Base-by-base conservation (phyloP, 345 rosid genomes). In the Populus alba region DNA sequence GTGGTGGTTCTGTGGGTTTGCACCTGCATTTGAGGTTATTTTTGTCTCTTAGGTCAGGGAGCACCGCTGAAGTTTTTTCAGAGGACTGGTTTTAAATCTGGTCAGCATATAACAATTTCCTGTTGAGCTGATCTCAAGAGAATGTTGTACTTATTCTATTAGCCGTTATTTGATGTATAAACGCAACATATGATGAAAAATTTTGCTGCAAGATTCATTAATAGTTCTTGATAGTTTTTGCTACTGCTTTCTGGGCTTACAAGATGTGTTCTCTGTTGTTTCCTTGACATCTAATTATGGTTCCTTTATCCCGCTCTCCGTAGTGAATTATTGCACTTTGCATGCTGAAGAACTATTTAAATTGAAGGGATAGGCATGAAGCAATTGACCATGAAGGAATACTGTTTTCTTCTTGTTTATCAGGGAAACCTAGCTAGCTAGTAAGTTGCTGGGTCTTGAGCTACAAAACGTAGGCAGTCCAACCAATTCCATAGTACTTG, bases 71-170 rank as follows among this genome's bases (percentile, higher is more conserved):
- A 70, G 62, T 77, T 38, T 67, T 23, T 79, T 78, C 74, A 29
- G 66, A 39, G 76, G 79, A 49, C 53, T 71, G 82, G 63, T 72
- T 62, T 45, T 69, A n/a, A 77, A 75, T 55, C 77, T 20, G 69
- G 81, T 80, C 70, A 69, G 85, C 73, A 43, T 77, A 79, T 81
- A 55, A 81, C 79, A 72, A 31, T 53, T 29, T 63, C 71, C 37
- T 65, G 72, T 81, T 65, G 83, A 59, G 80, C 85, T 78, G 72
- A 59, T 79, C 70, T 74, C 27, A 37, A 43, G 79, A 81, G 81
- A 76, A 59, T 88, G 89, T 88, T 86, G 88, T 90, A 86, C 78
- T 66, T 66, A 51, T 77, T 86, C 81, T 25, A 49, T 79, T 71
- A 27, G 18, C 66, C 65, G n/a, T 63, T 74, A 66, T 79, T 83